Conservation (phyloP, 192 early-diverging fungal genomes). For the Phlyctochytrium arcticum region DNA sequence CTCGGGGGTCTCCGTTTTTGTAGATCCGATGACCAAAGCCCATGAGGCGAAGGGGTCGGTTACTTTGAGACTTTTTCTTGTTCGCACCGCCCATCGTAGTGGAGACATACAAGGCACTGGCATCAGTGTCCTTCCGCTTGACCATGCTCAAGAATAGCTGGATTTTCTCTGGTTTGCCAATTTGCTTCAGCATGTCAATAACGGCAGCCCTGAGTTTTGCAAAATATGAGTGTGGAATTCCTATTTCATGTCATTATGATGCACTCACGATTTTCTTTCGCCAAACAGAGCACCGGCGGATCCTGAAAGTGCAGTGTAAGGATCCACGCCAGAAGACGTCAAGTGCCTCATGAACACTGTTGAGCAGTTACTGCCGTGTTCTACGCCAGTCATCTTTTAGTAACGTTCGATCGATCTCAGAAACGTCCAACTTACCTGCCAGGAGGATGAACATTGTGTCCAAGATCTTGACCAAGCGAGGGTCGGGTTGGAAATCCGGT, state of each 20-base stretch:
- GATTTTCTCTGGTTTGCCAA: constrained; percentile 57
- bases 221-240: neutral
- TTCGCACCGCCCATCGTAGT: neutral
- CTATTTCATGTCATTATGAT: no score
- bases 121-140: constrained; percentile 40
- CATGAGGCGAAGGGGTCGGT: constrained; percentile 45
- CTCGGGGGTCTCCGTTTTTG: constrained; percentile 59
- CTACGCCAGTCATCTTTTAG: constrained; percentile 4
- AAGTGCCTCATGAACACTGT: constrained; percentile 66
- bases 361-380: constrained; percentile 48
- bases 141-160: constrained; percentile 53
- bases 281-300: constrained; percentile 64
- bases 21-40: constrained; percentile 64
- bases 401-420: neutral
- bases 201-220: constrained; percentile 27
- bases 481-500: constrained; percentile 41
- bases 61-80: neutral
- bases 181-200: constrained; percentile 58
- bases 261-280: constrained; percentile 52
- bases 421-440: constrained; percentile 21
- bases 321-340: constrained; percentile 59
- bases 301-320: constrained; percentile 58
- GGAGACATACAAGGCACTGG: neutral
- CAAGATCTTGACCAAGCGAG: constrained; percentile 35
- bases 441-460: constrained; percentile 52